phyloP scores from a whole-genome alignment of 2,329 filamentous ascomycete genomes.

The Incumbomyces lentus region DNA sequence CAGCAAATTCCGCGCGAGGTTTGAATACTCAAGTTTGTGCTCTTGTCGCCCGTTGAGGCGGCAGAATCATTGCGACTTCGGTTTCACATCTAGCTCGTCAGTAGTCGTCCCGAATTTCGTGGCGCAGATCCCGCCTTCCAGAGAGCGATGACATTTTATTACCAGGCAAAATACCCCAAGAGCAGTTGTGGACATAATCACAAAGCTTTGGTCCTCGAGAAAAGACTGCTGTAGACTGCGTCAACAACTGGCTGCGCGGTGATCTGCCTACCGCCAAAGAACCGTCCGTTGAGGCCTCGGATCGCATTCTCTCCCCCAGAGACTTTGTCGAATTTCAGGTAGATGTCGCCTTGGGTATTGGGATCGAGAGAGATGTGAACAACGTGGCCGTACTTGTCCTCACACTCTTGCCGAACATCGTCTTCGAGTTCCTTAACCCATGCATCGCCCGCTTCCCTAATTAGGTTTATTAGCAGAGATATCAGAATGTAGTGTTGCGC shows the following conservation, averaged over 20 bases:
- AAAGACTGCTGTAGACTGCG: slow-evolving; percentile 95
- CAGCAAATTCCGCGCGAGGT: no score
- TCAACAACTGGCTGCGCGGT: slow-evolving; percentile 94
- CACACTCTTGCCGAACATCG: slow-evolving; percentile 85
- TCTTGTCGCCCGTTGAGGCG: no score
- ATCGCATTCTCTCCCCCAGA: slow-evolving; percentile 94
- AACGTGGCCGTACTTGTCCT: slow-evolving; percentile 91
- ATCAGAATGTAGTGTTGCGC: no score
- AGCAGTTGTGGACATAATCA: slow-evolving; percentile 6
- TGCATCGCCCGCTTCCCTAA: slow-evolving; percentile 69
- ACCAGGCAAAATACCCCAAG: no score
- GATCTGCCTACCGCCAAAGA: slow-evolving; percentile 87
- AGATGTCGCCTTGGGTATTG: slow-evolving; percentile 91
- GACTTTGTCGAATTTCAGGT: slow-evolving; percentile 95
- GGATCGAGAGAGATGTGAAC: slow-evolving; percentile 93
- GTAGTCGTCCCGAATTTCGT: no score
- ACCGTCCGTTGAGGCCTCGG: slow-evolving; percentile 92
- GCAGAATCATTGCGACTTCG: no score
- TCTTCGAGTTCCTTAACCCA: slow-evolving; percentile 93
- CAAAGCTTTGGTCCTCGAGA: slow-evolving; percentile 57
- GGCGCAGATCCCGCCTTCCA: no score
- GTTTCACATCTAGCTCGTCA: no score
- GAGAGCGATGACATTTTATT: no score
- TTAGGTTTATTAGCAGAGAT: slow-evolving; percentile 25
- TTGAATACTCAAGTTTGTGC: no score